These are phyloP conservation scores for Podila clonocystis DNA, from an alignment of 192 early-diverging fungal species.

Conservation along the genomic window DNA sequence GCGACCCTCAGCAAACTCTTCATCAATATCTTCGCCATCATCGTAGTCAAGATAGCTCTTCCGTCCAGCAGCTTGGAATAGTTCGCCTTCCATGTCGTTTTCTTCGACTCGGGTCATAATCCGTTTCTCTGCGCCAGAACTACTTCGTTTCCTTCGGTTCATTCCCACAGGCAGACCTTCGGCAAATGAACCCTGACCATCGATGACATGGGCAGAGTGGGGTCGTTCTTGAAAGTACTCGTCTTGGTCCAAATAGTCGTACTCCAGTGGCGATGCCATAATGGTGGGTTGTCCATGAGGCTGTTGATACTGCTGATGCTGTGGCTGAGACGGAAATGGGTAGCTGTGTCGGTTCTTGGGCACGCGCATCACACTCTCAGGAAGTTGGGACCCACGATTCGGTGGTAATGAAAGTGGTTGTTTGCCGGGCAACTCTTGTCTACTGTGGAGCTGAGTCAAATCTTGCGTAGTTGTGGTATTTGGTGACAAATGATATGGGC, in stretches of 20 bases:
- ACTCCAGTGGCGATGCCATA: background rate
- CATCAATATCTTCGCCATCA: slow-evolving; percentile 1
- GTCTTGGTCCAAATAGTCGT: background rate
- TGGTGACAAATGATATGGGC: background rate
- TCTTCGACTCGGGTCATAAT: background rate
- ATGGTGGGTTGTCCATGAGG: background rate
- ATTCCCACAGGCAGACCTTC: slow-evolving; percentile 1
- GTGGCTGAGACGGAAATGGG: background rate
- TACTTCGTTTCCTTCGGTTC: slow-evolving; percentile 21
- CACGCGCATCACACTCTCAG: no score
- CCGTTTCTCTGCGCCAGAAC: slow-evolving; percentile 25
- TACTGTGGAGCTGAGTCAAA: background rate
- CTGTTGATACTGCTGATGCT: background rate
- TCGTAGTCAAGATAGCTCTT: background rate
- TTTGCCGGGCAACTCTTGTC: background rate
- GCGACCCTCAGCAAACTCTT: background rate
- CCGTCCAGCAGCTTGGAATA: background rate
- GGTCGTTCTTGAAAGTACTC: background rate
- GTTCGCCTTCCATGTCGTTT: background rate
- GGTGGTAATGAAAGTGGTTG: background rate
- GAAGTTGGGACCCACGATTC: background rate
- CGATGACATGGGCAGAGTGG: background rate
- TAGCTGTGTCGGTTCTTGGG: slow-evolving; percentile 8
- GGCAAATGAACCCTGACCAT: background rate
- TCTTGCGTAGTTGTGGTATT: background rate